These are phyloP conservation scores for Kondoa subrosea DNA, from an alignment of 768 basidiomycete genomes.

Conservation along the genomic window DNA sequence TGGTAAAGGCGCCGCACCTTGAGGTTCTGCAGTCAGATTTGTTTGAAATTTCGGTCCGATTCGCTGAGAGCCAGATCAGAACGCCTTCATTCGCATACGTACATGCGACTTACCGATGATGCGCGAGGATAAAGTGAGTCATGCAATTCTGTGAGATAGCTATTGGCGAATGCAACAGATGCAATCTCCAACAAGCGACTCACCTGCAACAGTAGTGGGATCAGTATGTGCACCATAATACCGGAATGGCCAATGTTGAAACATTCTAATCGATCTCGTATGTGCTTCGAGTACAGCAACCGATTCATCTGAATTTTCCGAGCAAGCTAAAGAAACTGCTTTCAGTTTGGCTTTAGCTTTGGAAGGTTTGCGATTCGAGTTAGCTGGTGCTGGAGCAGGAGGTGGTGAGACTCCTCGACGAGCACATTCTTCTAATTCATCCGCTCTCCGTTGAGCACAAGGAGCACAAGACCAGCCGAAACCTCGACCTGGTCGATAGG, in stretches of 20 bases:
- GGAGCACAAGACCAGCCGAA: conserved; percentile 97
- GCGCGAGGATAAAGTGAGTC: conserved; percentile 92
- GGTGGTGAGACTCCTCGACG: background rate
- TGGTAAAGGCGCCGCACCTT: background rate
- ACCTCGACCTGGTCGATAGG: conserved; percentile 79
- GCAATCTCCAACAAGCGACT: background rate
- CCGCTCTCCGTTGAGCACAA: conserved; percentile 67
- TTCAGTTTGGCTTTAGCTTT: conserved; percentile 3
- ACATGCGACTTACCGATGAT: conserved; percentile 39
- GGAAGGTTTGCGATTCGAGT: background rate
- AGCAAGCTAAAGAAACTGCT: background rate
- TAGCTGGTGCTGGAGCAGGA: background rate
- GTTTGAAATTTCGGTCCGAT: conserved; percentile 25
- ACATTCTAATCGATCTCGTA: conserved; percentile 45
- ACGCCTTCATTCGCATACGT: background rate
- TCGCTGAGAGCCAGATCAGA: conserved; percentile 6
- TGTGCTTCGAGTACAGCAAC: background rate
- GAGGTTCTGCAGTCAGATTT: conserved; percentile 17
- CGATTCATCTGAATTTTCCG: background rate
- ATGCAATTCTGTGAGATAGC: conserved; percentile 78
- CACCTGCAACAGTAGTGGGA: conserved; percentile 21
- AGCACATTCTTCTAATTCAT: conserved; percentile 28
- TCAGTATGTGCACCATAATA: conserved; percentile 46
- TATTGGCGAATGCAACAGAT: too few relatives aligned
- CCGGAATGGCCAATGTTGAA: conserved; percentile 74